Percentiles rank a stretch among this genome's conserved stretches.
Evolutionary conservation across 345 rosid genomes (phyloP).

Genomic region (Citrus reticulata): DNA sequence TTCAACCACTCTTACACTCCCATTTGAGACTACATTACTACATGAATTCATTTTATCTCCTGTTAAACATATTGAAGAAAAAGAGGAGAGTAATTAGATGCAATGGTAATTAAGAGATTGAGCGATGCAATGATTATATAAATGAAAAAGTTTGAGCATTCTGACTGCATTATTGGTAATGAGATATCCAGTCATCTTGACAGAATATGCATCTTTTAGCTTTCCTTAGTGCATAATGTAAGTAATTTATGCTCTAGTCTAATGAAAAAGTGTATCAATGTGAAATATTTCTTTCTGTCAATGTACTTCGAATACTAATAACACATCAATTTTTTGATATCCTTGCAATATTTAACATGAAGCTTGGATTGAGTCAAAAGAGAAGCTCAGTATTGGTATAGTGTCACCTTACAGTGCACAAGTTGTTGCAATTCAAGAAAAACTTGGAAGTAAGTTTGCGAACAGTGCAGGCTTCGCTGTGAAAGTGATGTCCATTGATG

Average conservation of each 20-base stretch:
- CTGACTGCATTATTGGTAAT: neutral
- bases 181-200: neutral
- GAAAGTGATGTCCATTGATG: conserved; percentile 28
- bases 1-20: neutral
- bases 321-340: neutral
- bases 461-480: conserved; percentile 20
- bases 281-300: neutral
- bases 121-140: neutral
- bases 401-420: conserved; percentile 44
- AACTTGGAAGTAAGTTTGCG: conserved; percentile 19
- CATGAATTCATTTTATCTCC: neutral
- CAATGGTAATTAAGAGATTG: neutral
- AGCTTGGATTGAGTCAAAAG: conserved; percentile 27
- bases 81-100: neutral
- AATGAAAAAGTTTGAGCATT: neutral
- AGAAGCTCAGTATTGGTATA: conserved; percentile 35
- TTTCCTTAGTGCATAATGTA: neutral
- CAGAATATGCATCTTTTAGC: neutral
- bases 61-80: neutral
- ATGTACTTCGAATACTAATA: neutral
- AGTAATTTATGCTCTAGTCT: neutral
- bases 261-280: neutral
- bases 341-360: neutral
- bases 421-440: conserved; percentile 31
- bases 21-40: neutral